Conservation (phyloP, 495 filamentous ascomycete genomes). For the Trichoderma orchidacearum region DNA sequence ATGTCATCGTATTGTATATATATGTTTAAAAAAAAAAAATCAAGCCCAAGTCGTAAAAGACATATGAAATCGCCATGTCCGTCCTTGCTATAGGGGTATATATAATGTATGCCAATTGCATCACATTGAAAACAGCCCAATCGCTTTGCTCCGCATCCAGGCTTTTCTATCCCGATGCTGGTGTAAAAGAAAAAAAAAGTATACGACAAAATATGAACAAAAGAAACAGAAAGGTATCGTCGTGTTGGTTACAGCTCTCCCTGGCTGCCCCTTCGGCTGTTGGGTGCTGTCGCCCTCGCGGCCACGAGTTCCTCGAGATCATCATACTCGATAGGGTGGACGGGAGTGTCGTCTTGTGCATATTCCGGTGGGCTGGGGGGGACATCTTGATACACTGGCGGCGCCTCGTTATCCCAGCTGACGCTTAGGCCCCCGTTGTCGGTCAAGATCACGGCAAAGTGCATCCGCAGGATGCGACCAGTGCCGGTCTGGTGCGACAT, state of each 20-base stretch:
- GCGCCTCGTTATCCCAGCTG: constrained; percentile 93
- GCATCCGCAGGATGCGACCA: constrained; percentile 84
- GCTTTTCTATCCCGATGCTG: neutral
- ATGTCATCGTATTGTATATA: neutral
- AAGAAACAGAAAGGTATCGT: neutral
- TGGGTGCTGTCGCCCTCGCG: neutral
- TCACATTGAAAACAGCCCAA: neutral
- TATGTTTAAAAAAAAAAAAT: neutral
- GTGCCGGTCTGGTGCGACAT: constrained; percentile 77
- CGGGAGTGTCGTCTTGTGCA: constrained; percentile 11
- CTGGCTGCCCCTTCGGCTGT: neutral
- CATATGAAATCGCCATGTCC: neutral
- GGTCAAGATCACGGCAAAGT: constrained; percentile 70
- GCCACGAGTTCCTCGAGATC: neutral
- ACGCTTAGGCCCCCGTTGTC: constrained; percentile 81
- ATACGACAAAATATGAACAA: neutral
- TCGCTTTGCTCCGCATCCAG: neutral
- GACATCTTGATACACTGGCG: constrained; percentile 90
- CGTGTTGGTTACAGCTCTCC: neutral
- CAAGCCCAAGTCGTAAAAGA: neutral
- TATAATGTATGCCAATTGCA: neutral
- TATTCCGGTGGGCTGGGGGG: constrained; percentile 79
- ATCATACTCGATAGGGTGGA: neutral
- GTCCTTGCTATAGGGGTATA: neutral
- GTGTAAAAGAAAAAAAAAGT: neutral